Conservation (phyloP, 768 basidiomycete genomes). For the Lepiota venenata region DNA sequence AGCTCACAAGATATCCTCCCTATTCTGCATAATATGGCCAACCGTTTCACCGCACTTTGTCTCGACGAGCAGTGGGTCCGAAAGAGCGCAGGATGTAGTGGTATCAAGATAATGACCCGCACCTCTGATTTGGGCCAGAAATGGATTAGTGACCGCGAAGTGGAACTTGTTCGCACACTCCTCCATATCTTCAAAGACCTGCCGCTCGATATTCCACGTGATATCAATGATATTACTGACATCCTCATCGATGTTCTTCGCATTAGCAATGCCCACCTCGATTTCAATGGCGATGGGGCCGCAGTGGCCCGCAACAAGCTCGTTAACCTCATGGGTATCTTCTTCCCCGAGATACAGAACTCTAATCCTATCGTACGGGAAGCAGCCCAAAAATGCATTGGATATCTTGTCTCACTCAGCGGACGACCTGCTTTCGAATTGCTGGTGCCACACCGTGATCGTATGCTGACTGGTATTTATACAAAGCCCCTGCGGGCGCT, state of each 20-base stretch:
- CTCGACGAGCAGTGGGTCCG: conserved; percentile 88
- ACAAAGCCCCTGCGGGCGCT: conserved; percentile 96
- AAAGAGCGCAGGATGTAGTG: conserved; percentile 87
- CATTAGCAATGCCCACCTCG: conserved; percentile 51
- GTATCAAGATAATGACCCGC: conserved; percentile 76
- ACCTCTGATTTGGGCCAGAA: conserved; percentile 67
- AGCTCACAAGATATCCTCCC: conserved; percentile 54
- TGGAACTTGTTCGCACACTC: conserved; percentile 87
- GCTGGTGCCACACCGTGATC: conserved; percentile 81
- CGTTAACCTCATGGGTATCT: conserved; percentile 71
- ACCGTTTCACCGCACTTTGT: conserved; percentile 81
- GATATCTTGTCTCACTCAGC: conserved; percentile 70
- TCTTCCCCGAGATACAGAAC: conserved; percentile 86
- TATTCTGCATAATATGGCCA: conserved; percentile 78
- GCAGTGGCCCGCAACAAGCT: conserved; percentile 50
- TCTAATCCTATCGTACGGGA: conserved; percentile 83
- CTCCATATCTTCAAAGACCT: conserved; percentile 93
- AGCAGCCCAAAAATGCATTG: conserved; percentile 79
- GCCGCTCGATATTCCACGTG: conserved; percentile 81
- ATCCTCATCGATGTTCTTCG: conserved; percentile 68
- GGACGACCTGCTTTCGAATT: conserved; percentile 72
- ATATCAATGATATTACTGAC: conserved; percentile 74
- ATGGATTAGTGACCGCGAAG: conserved; percentile 84
- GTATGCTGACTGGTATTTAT: conserved; percentile 86
- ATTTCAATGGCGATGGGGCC: conserved; percentile 41